These are phyloP conservation scores for Xerocomellus amylosporus DNA, from an alignment of 768 basidiomycete species.

Conservation along the genomic window DNA sequence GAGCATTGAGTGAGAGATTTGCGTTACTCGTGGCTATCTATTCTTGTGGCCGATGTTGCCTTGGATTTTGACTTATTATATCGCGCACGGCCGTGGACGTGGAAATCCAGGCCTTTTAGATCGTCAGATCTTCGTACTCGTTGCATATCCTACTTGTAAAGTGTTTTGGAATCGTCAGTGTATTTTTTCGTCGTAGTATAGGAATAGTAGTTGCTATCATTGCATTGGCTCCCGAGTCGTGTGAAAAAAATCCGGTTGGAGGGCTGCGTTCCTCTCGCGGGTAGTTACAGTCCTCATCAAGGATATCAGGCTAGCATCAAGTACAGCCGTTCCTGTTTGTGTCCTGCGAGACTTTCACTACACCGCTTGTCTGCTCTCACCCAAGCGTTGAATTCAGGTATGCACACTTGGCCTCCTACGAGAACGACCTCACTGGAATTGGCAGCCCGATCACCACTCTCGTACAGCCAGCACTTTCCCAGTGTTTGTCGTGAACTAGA, in stretches of 20 bases:
- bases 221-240: conserved; percentile 8
- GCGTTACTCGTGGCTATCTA: conserved; percentile 26
- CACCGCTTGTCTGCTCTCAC: not conserved
- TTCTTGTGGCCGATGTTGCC: conserved; percentile 16
- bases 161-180: conserved; percentile 30
- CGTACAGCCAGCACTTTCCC: conserved; percentile 11
- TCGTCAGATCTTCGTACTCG: conserved; percentile 7
- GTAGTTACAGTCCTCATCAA: conserved; percentile 19
- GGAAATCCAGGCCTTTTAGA: conserved; percentile 1
- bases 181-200: conserved; percentile 20
- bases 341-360: conserved; percentile 6
- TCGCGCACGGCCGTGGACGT: conserved; percentile 10
- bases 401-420: not conserved
- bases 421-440: conserved; percentile 9
- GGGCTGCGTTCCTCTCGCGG: conserved; percentile 16
- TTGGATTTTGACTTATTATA: conserved; percentile 11
- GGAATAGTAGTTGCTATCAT: conserved; percentile 5
- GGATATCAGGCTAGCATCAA: conserved; percentile 31
- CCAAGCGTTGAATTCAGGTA: conserved; percentile 3
- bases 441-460: conserved; percentile 17
- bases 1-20: conserved; percentile 17
- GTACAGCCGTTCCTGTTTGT: conserved; percentile 14
- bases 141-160: conserved; percentile 33
- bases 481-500: conserved; percentile 14
- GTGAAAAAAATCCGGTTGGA: conserved; percentile 22